Percentiles rank a stretch among this genome's conserved stretches.
Conservation (phyloP, 768 basidiomycete genomes). For the Hemileccinum rubropunctum region DNA sequence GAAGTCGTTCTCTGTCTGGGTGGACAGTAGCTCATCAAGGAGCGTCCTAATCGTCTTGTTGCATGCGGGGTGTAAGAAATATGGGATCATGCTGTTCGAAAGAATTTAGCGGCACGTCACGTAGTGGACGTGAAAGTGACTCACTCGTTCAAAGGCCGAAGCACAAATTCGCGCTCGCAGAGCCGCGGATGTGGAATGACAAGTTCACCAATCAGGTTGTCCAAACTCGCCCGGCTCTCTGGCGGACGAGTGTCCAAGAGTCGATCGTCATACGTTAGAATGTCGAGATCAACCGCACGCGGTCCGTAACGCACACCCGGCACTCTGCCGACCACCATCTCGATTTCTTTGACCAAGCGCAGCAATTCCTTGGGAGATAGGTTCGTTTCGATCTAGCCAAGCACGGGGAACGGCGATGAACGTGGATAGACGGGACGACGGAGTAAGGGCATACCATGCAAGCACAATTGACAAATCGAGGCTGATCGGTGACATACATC, state of each 20-base stretch:
- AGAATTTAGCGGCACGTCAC: background rate
- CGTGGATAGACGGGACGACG: background rate
- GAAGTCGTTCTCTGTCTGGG: constrained; percentile 30
- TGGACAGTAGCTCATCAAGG: constrained; percentile 39
- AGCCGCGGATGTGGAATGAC: constrained; percentile 83
- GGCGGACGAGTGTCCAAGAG: constrained; percentile 56
- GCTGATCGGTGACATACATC: constrained; percentile 95
- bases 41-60: constrained; percentile 47
- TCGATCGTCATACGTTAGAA: constrained; percentile 67
- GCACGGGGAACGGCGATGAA: background rate
- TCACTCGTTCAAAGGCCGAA: constrained; percentile 87
- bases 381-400: constrained; percentile 66
- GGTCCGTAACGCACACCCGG: constrained; percentile 84
- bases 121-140: background rate
- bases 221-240: constrained; percentile 47
- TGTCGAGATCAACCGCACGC: constrained; percentile 85
- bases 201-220: constrained; percentile 64
- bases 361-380: constrained; percentile 60
- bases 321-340: constrained; percentile 71
- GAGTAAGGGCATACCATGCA: constrained; percentile 61
- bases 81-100: constrained; percentile 70
- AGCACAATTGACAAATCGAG: constrained; percentile 86
- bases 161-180: constrained; percentile 86
- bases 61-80: constrained; percentile 61
- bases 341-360: constrained; percentile 65